Base-by-base conservation (phyloP, 148 eudicot species). In the Silene latifolia region DNA sequence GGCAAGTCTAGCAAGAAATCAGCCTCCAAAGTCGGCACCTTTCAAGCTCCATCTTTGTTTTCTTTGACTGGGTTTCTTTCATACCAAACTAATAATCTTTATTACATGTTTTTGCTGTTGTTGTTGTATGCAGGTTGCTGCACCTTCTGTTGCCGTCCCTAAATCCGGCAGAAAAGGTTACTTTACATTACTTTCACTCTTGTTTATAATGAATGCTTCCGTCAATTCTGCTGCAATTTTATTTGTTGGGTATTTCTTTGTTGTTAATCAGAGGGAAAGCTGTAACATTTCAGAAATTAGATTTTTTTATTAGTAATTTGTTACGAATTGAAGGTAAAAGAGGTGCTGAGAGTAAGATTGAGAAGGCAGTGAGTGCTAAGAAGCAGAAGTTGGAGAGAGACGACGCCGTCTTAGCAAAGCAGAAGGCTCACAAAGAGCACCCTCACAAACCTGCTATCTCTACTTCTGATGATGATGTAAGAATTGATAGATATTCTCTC, bases 131-230 rank as follows among this genome's bases (percentile, higher is more conserved):
- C 68, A 88, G 93, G 90, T 82, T 35, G 93, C 81, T 51, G 82
- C 85, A 17, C 81, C 85, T 57, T 77, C 86, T 8, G 85, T 69
- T 67, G 83, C 86, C 13, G 82, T 79, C 7, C 66, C 63, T 53
- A 81, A 76, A 77, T 81, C 91, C 58, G 76, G 69, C 39, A 89
- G 87, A 74, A 88, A 89, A 87, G 91, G 97, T 44, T 78, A 1
- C 23, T 35, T 66, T 68, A 8, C 9, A 47, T 47, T 1, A 47
- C 9, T 47, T 10, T 47, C 51, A 8, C 51, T 47, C 32, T 29
- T 29, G 51, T 47, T 4, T 47, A 10, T 47, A n/a, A n/a, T n/a
- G n/a, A 12, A 8, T 47, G 48, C 11, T 46, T 46, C 11, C 10
- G 2, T 47, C 12, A 5, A 12, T 8, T 47, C 12, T 47, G 12